A percentile compares a stretch with the other conserved stretches of the same genome.
phyloP scores from a whole-genome alignment of 169 alveolate genomes.

The Fabrea salina region DNA sequence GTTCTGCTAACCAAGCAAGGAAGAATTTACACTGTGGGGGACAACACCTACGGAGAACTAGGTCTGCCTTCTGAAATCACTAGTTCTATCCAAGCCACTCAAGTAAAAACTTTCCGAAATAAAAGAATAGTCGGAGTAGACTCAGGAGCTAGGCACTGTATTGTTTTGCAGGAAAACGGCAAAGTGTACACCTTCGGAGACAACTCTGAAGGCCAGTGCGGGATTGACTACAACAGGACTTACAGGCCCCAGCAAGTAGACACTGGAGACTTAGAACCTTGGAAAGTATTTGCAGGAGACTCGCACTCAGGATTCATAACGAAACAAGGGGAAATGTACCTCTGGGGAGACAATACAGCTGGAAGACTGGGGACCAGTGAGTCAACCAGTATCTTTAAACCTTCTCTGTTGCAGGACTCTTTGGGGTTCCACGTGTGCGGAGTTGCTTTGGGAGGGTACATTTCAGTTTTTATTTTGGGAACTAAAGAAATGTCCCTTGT shows the following conservation, averaged over 20 bases:
- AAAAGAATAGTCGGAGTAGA: neutral
- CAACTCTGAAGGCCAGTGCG: neutral
- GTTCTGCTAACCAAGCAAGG: conserved; percentile 1
- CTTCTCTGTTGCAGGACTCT: neutral
- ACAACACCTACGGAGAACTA: conserved; percentile 7
- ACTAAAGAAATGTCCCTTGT: too few relatives aligned
- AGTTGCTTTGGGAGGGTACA: too few relatives aligned
- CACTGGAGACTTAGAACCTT: neutral
- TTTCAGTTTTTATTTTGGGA: too few relatives aligned
- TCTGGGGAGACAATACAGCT: neutral
- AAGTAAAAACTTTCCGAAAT: too few relatives aligned
- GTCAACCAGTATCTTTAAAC: neutral
- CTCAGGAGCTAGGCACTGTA: neutral
- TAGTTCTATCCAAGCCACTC: too few relatives aligned
- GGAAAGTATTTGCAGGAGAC: neutral
- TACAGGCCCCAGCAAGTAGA: neutral
- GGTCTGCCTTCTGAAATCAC: too few relatives aligned
- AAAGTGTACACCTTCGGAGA: neutral
- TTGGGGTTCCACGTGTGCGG: too few relatives aligned
- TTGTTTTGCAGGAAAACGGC: neutral
- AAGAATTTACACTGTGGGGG: neutral
- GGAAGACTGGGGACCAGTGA: neutral
- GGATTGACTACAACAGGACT: neutral
- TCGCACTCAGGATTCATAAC: neutral
- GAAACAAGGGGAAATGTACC: neutral